Percentiles rank a stretch among this genome's conserved stretches.
Evolutionary conservation across 2,329 filamentous ascomycete species (phyloP).

Genomic region (Microsporum canis): DNA sequence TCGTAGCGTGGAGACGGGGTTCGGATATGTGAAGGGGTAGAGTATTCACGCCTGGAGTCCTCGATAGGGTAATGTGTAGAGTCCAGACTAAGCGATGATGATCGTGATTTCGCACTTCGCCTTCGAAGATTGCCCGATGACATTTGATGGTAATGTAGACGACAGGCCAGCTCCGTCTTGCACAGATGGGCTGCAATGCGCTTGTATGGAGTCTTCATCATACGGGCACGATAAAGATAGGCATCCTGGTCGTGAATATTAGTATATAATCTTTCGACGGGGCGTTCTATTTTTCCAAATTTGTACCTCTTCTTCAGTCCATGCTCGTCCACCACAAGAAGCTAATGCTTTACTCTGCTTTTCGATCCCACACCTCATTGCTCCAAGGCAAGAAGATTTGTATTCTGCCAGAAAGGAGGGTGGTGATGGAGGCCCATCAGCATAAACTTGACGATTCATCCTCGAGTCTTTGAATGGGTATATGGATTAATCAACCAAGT

Average conservation of each 20-base stretch:
- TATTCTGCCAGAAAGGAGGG: not conserved
- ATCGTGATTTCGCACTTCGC: conserved; percentile 61
- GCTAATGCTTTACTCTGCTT: conserved; percentile 59
- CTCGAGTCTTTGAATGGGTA: not conserved
- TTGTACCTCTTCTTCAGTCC: conserved; percentile 77
- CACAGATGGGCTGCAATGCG: conserved; percentile 75
- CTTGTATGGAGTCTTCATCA: conserved; percentile 85
- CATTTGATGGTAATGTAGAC: conserved; percentile 76
- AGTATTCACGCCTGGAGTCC: conserved; percentile 5
- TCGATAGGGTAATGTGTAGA: conserved; percentile 19
- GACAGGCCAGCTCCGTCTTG: conserved; percentile 79
- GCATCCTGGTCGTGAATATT: conserved; percentile 48
- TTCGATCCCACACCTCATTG: conserved; percentile 43
- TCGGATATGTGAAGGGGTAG: conserved; percentile 4
- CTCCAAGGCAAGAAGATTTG: not conserved
- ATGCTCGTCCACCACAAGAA: conserved; percentile 65
- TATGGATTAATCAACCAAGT: not conserved
- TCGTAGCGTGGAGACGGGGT: conserved; percentile 4
- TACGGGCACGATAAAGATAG: conserved; percentile 70
- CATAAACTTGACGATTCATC: not conserved
- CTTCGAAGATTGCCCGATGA: conserved; percentile 71
- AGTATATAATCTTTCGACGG: not conserved
- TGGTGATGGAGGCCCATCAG: not conserved
- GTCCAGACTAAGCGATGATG: conserved; percentile 43
- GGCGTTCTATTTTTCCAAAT: not conserved